Percentiles rank a stretch among this genome's conserved stretches.
Conservation (phyloP, 768 basidiomycete species). For the Collybiopsis confluens region DNA sequence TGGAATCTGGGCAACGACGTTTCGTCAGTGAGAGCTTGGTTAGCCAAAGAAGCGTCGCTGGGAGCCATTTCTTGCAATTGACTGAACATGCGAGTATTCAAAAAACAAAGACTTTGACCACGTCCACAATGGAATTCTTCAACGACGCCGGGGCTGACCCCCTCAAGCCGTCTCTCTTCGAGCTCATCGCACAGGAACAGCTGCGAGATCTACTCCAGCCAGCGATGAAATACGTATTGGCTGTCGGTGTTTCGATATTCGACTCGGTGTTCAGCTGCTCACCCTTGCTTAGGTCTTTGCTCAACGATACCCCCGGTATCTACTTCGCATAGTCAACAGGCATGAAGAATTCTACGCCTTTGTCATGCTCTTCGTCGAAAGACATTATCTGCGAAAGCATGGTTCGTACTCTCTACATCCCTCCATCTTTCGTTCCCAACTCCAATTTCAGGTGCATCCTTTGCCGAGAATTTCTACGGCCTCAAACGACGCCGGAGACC, state of each 20-base stretch:
- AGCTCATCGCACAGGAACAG: slow-evolving; percentile 91
- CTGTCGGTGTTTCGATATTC: slow-evolving; percentile 46
- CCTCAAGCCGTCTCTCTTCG: slow-evolving; percentile 80
- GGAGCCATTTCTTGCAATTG: slow-evolving; percentile 57
- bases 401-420: slow-evolving; percentile 41
- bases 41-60: slow-evolving; percentile 69
- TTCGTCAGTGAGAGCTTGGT: slow-evolving; percentile 69
- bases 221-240: slow-evolving; percentile 89
- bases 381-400: slow-evolving; percentile 83
- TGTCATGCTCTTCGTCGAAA: slow-evolving; percentile 86
- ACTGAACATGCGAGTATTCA: slow-evolving; percentile 48
- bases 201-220: slow-evolving; percentile 89
- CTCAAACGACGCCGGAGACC: slow-evolving; percentile 76
- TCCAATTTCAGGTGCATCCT: slow-evolving; percentile 74
- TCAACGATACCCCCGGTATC: slow-evolving; percentile 89
- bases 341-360: slow-evolving; percentile 96
- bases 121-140: slow-evolving; percentile 72
- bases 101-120: neutral
- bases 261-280: neutral
- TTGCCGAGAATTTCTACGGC: slow-evolving; percentile 95
- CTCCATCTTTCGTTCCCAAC: neutral
- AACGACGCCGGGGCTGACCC: slow-evolving; percentile 71
- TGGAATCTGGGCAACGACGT: slow-evolving; percentile 63
- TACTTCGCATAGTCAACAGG: slow-evolving; percentile 83
- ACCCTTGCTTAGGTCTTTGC: slow-evolving; percentile 71